A percentile compares a stretch with the other conserved stretches of the same genome.
Conservation (phyloP, 2,329 filamentous ascomycete genomes). For the Alternaria sp. region DNA sequence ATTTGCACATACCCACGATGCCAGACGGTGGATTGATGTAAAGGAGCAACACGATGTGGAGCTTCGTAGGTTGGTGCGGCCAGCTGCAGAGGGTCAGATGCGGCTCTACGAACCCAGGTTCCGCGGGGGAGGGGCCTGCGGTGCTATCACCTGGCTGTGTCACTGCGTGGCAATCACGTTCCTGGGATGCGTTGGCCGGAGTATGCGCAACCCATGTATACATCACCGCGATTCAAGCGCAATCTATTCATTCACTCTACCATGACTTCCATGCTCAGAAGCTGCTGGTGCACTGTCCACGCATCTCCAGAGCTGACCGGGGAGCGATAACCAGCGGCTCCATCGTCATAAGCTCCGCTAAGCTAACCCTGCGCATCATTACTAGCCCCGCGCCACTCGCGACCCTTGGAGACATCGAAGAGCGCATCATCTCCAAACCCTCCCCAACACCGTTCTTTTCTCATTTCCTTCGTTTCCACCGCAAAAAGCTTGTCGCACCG, state of each 20-base stretch:
- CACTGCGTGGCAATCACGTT: conserved; percentile 4
- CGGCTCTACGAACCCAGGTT: conserved; percentile 5
- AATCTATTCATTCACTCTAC: neutral
- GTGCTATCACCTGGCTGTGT: conserved; percentile 14
- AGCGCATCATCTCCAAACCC: conserved; percentile 13
- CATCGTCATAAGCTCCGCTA: conserved; percentile 11
- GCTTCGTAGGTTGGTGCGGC: neutral
- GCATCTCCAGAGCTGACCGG: neutral
- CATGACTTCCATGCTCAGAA: neutral
- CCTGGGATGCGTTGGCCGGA: neutral
- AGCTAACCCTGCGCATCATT: neutral
- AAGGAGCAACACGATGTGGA: neutral
- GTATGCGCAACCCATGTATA: neutral
- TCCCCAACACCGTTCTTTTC: neutral
- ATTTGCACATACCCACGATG: neutral
- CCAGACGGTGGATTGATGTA: neutral
- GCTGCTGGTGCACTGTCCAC: neutral
- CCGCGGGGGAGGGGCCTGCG: conserved; percentile 9
- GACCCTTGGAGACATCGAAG: neutral
- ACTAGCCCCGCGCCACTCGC: conserved; percentile 10
- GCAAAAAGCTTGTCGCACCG: neutral
- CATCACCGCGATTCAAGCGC: neutral
- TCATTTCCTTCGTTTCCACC: neutral
- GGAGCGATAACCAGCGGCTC: neutral
- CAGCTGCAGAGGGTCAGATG: conserved; percentile 13